phyloP scores from a whole-genome alignment of 345 rosid species.

The Citrus sinensis region DVS_A1.0 CM039163.1:9836501-9837000 shows the following conservation, averaged over 20 bases:
- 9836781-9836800: background rate
- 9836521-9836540: background rate
- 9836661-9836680: background rate
- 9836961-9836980: conserved; percentile 42
- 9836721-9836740: background rate
- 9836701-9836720: background rate
- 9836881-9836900: conserved; percentile 32
- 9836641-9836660: background rate
- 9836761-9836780: background rate
- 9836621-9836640: background rate
- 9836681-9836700: background rate
- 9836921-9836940: conserved; percentile 29
- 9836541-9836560: background rate
- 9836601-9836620: background rate
- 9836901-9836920: conserved; percentile 37
- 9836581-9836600: background rate
- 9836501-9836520: background rate
- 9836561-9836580: background rate
- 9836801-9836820: background rate
- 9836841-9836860: conserved; percentile 46
- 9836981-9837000: conserved; percentile 49
- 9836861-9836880: conserved; percentile 39
- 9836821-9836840: conserved; percentile 26
- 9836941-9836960: conserved; percentile 48
- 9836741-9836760: conserved; percentile 1